Evolutionary conservation across 768 basidiomycete species (phyloP).

Genomic region (Tylopilus rubrobrunneus): DNA sequence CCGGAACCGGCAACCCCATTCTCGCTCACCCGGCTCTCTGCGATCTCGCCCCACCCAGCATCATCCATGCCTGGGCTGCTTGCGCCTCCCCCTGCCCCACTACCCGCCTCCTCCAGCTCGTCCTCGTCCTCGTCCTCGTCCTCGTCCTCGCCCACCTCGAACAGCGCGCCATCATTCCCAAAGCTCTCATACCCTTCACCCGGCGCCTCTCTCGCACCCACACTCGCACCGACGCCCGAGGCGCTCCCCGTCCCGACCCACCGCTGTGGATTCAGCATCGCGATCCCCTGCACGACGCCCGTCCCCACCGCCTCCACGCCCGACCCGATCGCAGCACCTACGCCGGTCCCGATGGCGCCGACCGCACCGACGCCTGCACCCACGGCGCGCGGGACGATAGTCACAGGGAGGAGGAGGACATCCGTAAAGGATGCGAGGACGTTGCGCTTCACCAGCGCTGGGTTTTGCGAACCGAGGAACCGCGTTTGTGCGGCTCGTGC

Average conservation of each 20-base stretch:
- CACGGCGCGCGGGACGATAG: slow-evolving; percentile 85
- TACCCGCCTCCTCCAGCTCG: slow-evolving; percentile 12
- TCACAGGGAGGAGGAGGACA: slow-evolving; percentile 87
- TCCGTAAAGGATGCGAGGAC: slow-evolving; percentile 91
- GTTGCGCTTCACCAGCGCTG: slow-evolving; percentile 87
- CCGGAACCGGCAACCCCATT: not conserved
- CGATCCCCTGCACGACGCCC: slow-evolving; percentile 77
- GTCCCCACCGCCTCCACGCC: slow-evolving; percentile 57
- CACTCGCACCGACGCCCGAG: not conserved
- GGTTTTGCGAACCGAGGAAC: slow-evolving; percentile 83
- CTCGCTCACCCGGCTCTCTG: slow-evolving; percentile 3
- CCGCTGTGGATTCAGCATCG: slow-evolving; percentile 86
- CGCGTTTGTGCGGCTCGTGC: slow-evolving; percentile 36
- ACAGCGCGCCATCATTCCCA: slow-evolving; percentile 39
- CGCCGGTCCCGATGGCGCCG: slow-evolving; percentile 66
- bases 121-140: slow-evolving; percentile 33
- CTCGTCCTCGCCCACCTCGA: slow-evolving; percentile 42
- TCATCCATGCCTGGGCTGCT: slow-evolving; percentile 7
- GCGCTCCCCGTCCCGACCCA: slow-evolving; percentile 54
- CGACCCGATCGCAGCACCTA: slow-evolving; percentile 52
- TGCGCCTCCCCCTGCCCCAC: not conserved
- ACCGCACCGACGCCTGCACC: slow-evolving; percentile 68
- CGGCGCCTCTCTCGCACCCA: not conserved
- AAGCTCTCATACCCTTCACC: slow-evolving; percentile 20
- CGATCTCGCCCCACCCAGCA: slow-evolving; percentile 26